Evolutionary conservation across 169 alveolate genomes (phyloP).

Genomic region (Eimeria mitis): DNA sequence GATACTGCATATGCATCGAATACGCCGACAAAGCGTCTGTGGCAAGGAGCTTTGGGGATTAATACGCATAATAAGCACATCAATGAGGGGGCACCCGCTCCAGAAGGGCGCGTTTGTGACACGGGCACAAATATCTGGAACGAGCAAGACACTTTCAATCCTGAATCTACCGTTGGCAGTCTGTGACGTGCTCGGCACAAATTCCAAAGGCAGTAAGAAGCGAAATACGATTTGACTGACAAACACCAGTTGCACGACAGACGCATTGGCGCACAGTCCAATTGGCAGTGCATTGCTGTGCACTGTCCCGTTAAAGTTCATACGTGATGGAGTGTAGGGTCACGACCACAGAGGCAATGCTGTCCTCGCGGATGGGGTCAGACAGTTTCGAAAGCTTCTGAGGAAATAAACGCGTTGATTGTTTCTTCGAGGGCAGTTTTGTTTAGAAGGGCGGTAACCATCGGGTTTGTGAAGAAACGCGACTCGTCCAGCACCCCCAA

Average conservation of each 20-base stretch:
- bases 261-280: not conserved
- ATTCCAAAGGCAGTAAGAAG: not conserved
- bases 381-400: conserved; percentile 49
- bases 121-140: not conserved
- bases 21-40: not conserved
- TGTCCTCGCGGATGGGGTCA: not conserved
- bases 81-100: not conserved
- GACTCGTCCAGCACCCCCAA: conserved; percentile 73
- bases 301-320: not conserved
- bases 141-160: not conserved
- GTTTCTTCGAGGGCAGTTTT: conserved; percentile 55
- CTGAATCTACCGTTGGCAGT: not conserved
- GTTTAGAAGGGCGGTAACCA: conserved; percentile 62
- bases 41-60: not conserved
- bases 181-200: not conserved
- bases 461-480: conserved; percentile 64
- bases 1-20: not conserved
- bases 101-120: no score
- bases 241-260: not conserved
- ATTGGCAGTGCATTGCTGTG: not conserved
- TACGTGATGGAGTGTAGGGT: not conserved
- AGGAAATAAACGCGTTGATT: not conserved
- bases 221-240: not conserved
- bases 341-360: not conserved
- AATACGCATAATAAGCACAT: not conserved